phyloP scores from a whole-genome alignment of 257 asterid genomes.

The Linaria vulgaris region DNA sequence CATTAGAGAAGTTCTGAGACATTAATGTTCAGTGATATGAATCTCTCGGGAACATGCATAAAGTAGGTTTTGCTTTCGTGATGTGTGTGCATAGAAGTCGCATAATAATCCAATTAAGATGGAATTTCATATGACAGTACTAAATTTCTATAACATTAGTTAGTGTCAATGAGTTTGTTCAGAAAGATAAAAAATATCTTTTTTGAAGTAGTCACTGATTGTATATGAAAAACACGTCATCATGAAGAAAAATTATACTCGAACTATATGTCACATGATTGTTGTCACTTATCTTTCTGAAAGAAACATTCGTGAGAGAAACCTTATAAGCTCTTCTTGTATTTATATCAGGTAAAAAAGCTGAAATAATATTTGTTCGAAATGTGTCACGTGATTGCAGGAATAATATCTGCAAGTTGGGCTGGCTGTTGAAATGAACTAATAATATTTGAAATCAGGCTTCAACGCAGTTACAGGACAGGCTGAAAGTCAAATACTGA shows the following conservation, averaged over 20 bases:
- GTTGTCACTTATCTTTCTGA: background rate
- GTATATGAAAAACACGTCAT: background rate
- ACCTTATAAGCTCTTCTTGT: background rate
- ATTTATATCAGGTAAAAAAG: no score
- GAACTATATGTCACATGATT: background rate
- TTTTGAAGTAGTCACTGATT: background rate
- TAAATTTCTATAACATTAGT: no score
- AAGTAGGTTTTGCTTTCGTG: background rate
- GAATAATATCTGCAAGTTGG: conserved; percentile 1
- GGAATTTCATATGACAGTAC: no score
- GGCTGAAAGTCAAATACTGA: background rate
- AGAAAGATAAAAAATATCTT: background rate
- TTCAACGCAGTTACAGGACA: background rate
- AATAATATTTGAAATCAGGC: background rate
- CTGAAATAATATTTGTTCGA: no score
- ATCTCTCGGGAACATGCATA: background rate
- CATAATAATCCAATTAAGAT: no score
- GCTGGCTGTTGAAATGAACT: background rate
- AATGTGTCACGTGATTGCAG: no score
- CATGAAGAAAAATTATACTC: background rate
- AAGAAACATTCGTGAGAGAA: background rate
- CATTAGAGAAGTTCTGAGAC: background rate
- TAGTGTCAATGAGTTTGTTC: background rate
- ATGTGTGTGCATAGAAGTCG: no score
- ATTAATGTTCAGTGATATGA: background rate